A percentile compares a stretch with the other conserved stretches of the same genome.
Evolutionary conservation across 257 asterid genomes (phyloP).

Genomic region (Plantago major): DNA sequence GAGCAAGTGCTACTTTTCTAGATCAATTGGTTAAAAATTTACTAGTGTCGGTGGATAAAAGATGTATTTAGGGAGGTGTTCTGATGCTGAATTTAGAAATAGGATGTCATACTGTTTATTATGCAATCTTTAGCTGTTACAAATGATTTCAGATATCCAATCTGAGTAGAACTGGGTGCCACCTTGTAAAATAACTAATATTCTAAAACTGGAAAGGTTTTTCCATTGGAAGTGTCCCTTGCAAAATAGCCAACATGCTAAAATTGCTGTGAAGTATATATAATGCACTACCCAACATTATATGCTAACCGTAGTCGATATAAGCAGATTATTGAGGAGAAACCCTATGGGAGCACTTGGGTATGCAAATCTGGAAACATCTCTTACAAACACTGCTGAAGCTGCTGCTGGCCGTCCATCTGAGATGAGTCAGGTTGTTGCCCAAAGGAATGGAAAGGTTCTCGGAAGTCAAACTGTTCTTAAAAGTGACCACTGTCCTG

Average conservation of each 20-base stretch:
- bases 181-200: no score
- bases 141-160: no score
- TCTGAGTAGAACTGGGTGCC: no score
- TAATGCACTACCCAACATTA: constrained; percentile 16
- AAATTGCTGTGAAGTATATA: background rate
- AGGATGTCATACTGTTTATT: constrained; percentile 3
- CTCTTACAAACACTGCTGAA: constrained; percentile 38
- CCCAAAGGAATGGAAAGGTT: constrained; percentile 87
- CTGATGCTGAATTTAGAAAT: constrained; percentile 11
- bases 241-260: no score
- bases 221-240: no score
- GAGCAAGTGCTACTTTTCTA: no score
- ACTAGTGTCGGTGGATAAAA: constrained; percentile 2
- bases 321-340: constrained; percentile 86
- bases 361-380: constrained; percentile 51
- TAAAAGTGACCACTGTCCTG: constrained; percentile 96
- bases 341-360: constrained; percentile 99
- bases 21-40: no score
- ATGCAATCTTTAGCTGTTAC: no score
- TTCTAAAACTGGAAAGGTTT: no score
- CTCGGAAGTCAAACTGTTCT: constrained; percentile 98
- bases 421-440: constrained; percentile 95
- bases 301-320: constrained; percentile 19
- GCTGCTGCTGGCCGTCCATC: constrained; percentile 61
- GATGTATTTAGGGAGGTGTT: constrained; percentile 2